These are phyloP conservation scores for Helotiales sp. DNA, from an alignment of 2,329 filamentous ascomycete genomes.

Conservation along the genomic window DNA sequence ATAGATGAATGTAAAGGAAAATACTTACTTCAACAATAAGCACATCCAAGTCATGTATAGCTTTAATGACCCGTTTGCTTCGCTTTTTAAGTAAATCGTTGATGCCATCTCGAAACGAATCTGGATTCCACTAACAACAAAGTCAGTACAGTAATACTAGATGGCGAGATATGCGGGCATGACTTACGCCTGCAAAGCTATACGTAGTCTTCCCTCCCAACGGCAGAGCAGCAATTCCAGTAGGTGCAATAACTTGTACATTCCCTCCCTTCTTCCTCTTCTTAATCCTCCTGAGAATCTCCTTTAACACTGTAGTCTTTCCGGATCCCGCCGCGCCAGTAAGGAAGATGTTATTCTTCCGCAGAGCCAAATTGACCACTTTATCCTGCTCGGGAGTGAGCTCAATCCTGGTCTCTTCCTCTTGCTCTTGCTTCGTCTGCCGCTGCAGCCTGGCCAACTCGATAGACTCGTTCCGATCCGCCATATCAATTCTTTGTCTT, in stretches of 20 bases:
- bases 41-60: constrained; percentile 17
- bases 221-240: constrained; percentile 29
- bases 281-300: constrained; percentile 18
- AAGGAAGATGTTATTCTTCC: constrained; percentile 27
- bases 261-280: constrained; percentile 3
- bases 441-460: not conserved
- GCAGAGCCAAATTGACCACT: constrained; percentile 27
- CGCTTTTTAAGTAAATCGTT: constrained; percentile 1
- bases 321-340: constrained; percentile 30
- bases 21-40: constrained; percentile 26
- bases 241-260: constrained; percentile 30
- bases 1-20: not conserved
- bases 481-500: not conserved
- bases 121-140: constrained; percentile 19
- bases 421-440: not conserved
- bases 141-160: not conserved
- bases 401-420: constrained; percentile 3
- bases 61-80: constrained; percentile 1
- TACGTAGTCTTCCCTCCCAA: constrained; percentile 28
- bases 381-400: constrained; percentile 24
- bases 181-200: constrained; percentile 22
- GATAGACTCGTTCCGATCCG: not conserved
- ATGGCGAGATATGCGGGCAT: not conserved
- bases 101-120: constrained; percentile 22
- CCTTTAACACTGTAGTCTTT: constrained; percentile 26